Conservation (phyloP, 106 monocot species). For the Narthecium ossifragum region DNA sequence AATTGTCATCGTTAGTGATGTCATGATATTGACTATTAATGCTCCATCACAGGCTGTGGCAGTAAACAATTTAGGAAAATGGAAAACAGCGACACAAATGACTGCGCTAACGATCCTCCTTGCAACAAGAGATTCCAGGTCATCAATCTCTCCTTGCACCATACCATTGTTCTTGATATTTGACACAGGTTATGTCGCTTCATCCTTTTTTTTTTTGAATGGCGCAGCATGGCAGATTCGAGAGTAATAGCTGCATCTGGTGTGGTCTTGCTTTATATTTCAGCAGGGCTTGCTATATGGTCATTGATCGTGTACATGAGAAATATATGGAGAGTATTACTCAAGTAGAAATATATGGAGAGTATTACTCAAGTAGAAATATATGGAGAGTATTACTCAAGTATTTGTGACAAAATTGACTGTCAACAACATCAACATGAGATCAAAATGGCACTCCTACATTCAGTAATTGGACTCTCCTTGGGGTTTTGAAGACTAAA, state of each 20-base stretch:
- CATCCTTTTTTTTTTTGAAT: constrained; percentile 6
- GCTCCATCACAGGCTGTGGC: constrained; percentile 69
- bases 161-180: background rate
- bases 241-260: constrained; percentile 47
- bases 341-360: constrained; percentile 83
- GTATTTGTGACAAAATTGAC: no score
- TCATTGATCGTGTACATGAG: constrained; percentile 77
- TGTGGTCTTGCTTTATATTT: constrained; percentile 66
- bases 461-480: no score
- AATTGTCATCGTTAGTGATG: no score
- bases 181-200: background rate
- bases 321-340: constrained; percentile 76
- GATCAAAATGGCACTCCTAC: no score
- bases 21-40: background rate
- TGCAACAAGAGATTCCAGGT: constrained; percentile 76
- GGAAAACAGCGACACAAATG: constrained; percentile 99
- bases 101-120: constrained; percentile 79
- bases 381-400: constrained; percentile 77
- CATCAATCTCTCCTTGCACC: background rate
- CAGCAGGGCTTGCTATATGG: constrained; percentile 72
- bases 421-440: no score
- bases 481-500: no score
- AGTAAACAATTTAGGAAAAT: constrained; percentile 89
- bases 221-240: constrained; percentile 39
- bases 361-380: constrained; percentile 68